Conservation (phyloP, 2,329 filamentous ascomycete genomes). For the Fonsecaea nubica region DNA sequence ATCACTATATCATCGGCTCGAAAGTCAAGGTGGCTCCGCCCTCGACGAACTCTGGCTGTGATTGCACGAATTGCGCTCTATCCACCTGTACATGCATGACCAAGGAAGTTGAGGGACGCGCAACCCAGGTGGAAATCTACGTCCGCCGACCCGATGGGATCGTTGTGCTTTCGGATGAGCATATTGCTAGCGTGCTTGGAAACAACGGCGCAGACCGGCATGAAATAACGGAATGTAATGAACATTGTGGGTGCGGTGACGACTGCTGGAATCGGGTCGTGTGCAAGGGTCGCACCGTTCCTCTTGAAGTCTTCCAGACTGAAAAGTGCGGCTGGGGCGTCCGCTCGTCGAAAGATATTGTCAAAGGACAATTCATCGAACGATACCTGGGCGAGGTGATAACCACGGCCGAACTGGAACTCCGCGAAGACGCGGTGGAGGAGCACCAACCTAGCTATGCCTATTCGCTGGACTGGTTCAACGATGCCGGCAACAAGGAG, state of each 20-base stretch:
- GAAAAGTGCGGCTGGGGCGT: slow-evolving; percentile 52
- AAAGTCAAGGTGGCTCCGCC: slow-evolving; percentile 29
- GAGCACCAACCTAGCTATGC: slow-evolving; percentile 49
- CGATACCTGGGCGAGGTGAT: slow-evolving; percentile 55
- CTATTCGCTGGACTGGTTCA: slow-evolving; percentile 51
- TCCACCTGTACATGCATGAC: slow-evolving; percentile 31
- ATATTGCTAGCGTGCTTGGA: slow-evolving; percentile 28
- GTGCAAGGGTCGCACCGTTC: slow-evolving; percentile 48
- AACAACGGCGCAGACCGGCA: slow-evolving; percentile 15
- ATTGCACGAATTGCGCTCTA: slow-evolving; percentile 27
- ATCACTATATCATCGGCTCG: slow-evolving; percentile 34
- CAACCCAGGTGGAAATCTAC: slow-evolving; percentile 25
- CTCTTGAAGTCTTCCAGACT: slow-evolving; percentile 53
- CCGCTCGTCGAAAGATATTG: slow-evolving; percentile 47
- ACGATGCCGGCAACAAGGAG: slow-evolving; percentile 17
- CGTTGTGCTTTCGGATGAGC: slow-evolving; percentile 36
- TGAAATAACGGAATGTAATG: slow-evolving; percentile 52
- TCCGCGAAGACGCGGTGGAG: slow-evolving; percentile 46
- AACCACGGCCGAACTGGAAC: slow-evolving; percentile 46
- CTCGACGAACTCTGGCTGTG: slow-evolving; percentile 31
- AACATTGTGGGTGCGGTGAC: slow-evolving; percentile 46
- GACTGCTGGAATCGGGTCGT: slow-evolving; percentile 53
- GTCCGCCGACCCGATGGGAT: slow-evolving; percentile 31
- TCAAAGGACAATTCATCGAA: slow-evolving; percentile 54
- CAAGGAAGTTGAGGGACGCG: slow-evolving; percentile 26